phyloP scores from a whole-genome alignment of 192 early-diverging fungal genomes.

The Nowakowskiella sp. region DNA sequence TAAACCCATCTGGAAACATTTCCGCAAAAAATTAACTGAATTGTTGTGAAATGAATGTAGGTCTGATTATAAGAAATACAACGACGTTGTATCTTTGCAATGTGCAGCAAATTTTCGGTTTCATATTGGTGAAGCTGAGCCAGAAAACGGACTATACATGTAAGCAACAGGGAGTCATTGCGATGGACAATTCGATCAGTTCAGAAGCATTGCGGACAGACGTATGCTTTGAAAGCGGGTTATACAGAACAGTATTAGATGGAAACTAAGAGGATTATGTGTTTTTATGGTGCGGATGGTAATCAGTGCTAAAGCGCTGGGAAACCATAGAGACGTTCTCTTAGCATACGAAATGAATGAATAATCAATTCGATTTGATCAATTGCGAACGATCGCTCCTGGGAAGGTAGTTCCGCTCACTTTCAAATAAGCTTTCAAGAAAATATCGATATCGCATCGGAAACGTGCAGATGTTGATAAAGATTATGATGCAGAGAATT shows the following conservation, averaged over 20 bases:
- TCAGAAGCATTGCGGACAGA: slow-evolving; percentile 67
- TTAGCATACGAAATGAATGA: slow-evolving; percentile 63
- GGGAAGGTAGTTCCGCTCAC: slow-evolving; percentile 80
- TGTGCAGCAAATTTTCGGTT: slow-evolving; percentile 81
- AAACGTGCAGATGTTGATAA: slow-evolving; percentile 32
- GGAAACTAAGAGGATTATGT: too few relatives aligned
- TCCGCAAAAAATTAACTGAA: slow-evolving; percentile 2
- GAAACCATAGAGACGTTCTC: slow-evolving; percentile 58
- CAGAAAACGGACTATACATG: slow-evolving; percentile 73
- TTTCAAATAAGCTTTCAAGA: slow-evolving; percentile 69
- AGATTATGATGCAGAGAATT: slow-evolving; percentile 40
- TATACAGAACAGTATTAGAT: slow-evolving; percentile 27
- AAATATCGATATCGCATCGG: slow-evolving; percentile 34
- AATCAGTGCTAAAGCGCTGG: slow-evolving; percentile 64
- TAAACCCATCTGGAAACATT: slow-evolving; percentile 1
- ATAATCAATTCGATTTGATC: slow-evolving; percentile 32
- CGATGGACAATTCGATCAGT: slow-evolving; percentile 74
- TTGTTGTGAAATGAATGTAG: slow-evolving; percentile 45
- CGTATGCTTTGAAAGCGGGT: slow-evolving; percentile 56
- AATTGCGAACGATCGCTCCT: slow-evolving; percentile 79
- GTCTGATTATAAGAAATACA: slow-evolving; percentile 34
- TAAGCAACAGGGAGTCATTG: slow-evolving; percentile 71
- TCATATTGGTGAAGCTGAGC: slow-evolving; percentile 65
- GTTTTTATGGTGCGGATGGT: slow-evolving; percentile 32
- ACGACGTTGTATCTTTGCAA: slow-evolving; percentile 61